Evolutionary conservation across 73 alveolate species (phyloP).

Genomic region (Durusdinium trenchii): DNA sequence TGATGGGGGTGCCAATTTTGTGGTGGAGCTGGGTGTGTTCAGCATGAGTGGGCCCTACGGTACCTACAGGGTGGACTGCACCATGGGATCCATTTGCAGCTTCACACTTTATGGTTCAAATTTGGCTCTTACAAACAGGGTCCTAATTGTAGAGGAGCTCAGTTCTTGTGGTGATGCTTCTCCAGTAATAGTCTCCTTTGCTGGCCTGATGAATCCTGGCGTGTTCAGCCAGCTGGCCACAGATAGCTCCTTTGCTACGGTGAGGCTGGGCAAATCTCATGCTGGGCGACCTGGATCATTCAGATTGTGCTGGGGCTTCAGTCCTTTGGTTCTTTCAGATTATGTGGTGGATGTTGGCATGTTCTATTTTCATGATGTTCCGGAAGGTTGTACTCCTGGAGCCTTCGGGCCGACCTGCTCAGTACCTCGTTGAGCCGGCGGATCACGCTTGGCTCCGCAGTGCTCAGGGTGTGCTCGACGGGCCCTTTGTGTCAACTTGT

Average conservation of each 20-base stretch:
- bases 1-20: conserved; percentile 82
- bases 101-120: conserved; percentile 66
- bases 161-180: conserved; percentile 65
- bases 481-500: not conserved
- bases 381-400: conserved; percentile 81
- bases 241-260: conserved; percentile 65
- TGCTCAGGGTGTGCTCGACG: too few relatives aligned
- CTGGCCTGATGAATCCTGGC: conserved; percentile 67
- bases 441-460: conserved; percentile 1
- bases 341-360: conserved; percentile 81
- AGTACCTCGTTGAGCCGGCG: conserved; percentile 68
- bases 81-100: conserved; percentile 93
- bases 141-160: conserved; percentile 30
- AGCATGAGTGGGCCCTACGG: conserved; percentile 93
- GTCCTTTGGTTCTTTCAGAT: conserved; percentile 29
- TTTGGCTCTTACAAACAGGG: conserved; percentile 77
- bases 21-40: conserved; percentile 87
- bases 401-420: conserved; percentile 54
- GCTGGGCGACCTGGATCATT: conserved; percentile 78
- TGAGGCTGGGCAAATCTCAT: conserved; percentile 62
- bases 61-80: conserved; percentile 87
- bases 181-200: conserved; percentile 52
- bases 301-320: conserved; percentile 77
- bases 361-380: conserved; percentile 81
- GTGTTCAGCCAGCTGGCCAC: conserved; percentile 34